phyloP scores from a whole-genome alignment of 2,329 filamentous ascomycete species.

The Conoideocrella luteorostrata region DNA sequence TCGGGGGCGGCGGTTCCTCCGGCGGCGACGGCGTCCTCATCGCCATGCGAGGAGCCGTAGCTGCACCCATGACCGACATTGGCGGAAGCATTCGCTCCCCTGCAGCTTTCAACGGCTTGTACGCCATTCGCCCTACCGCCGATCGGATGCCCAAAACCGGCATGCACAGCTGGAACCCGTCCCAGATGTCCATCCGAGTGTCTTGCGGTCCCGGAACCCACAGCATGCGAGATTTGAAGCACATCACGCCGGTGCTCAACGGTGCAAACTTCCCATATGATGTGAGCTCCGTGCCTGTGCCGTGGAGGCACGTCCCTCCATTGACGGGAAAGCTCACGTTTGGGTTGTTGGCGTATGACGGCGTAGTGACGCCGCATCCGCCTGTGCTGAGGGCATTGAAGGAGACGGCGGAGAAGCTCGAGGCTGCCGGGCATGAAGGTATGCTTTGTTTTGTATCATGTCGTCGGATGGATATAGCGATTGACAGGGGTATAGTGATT shows the following conservation, averaged over 20 bases:
- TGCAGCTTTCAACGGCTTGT: slow-evolving; percentile 22
- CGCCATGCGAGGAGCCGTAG: slow-evolving; percentile 24
- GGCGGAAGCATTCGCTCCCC: slow-evolving; percentile 24
- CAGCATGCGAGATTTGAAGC: slow-evolving; percentile 7
- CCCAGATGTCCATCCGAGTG: slow-evolving; percentile 29
- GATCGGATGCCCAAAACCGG: slow-evolving; percentile 13
- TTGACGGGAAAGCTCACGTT: slow-evolving; percentile 17
- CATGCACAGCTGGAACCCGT: slow-evolving; percentile 12
- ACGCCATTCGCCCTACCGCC: slow-evolving; percentile 15
- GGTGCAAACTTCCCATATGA: slow-evolving; percentile 22
- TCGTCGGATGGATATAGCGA: slow-evolving; percentile 43
- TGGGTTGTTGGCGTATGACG: slow-evolving; percentile 41
- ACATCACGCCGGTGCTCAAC: slow-evolving; percentile 5
- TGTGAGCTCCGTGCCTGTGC: slow-evolving; percentile 23
- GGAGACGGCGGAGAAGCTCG: slow-evolving; percentile 44
- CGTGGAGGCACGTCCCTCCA: background rate
- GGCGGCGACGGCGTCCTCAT: slow-evolving; percentile 43
- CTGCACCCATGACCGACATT: slow-evolving; percentile 27
- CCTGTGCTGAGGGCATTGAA: slow-evolving; percentile 51
- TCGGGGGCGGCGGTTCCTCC: slow-evolving; percentile 55
- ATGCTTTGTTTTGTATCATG: slow-evolving; percentile 43
- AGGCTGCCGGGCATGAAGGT: slow-evolving; percentile 45
- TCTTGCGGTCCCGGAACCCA: slow-evolving; percentile 28
- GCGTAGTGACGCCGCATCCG: slow-evolving; percentile 53
- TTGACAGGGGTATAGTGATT: slow-evolving; percentile 12